Percentiles rank a stretch among this genome's conserved stretches.
Conservation (phyloP, 306 rosid genomes). For the Quercus alba region DNA sequence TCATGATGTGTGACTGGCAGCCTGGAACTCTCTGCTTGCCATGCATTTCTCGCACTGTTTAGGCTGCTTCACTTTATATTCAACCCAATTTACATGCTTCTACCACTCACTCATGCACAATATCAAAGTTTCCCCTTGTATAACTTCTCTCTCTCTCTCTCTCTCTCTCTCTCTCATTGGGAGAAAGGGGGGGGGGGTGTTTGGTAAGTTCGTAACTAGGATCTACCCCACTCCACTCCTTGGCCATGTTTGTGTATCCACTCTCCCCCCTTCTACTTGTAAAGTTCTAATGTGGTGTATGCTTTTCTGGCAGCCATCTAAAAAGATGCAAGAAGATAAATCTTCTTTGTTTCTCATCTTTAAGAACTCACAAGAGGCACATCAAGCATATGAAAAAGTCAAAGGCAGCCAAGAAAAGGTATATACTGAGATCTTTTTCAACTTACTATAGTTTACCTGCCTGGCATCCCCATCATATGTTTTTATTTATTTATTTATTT, state of each 20-base stretch:
- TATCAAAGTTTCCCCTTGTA: background rate
- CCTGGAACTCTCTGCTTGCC: background rate
- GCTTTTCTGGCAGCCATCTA: constrained; percentile 44
- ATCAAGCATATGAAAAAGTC: constrained; percentile 50
- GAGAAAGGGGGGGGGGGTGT: background rate
- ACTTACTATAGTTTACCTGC: background rate
- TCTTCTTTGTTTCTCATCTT: constrained; percentile 63
- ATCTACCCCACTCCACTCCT: too few relatives aligned
- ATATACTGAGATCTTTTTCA: background rate
- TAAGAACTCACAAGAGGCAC: constrained; percentile 55
- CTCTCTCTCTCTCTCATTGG: background rate
- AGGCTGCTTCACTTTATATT: background rate
- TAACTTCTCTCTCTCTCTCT: background rate
- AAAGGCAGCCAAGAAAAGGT: constrained; percentile 56
- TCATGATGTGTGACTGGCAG: background rate
- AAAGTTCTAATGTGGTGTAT: background rate
- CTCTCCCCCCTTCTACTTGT: background rate
- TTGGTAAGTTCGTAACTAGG: background rate
- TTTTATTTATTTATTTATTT: background rate
- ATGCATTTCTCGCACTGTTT: background rate
- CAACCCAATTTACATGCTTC: background rate
- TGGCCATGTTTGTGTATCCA: too few relatives aligned
- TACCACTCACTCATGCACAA: background rate
- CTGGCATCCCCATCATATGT: background rate
- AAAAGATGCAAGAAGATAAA: constrained; percentile 34